These are phyloP conservation scores for Lolium perenne DNA, from an alignment of 176 grass and related monocot species.

Conservation along the genomic window DNA sequence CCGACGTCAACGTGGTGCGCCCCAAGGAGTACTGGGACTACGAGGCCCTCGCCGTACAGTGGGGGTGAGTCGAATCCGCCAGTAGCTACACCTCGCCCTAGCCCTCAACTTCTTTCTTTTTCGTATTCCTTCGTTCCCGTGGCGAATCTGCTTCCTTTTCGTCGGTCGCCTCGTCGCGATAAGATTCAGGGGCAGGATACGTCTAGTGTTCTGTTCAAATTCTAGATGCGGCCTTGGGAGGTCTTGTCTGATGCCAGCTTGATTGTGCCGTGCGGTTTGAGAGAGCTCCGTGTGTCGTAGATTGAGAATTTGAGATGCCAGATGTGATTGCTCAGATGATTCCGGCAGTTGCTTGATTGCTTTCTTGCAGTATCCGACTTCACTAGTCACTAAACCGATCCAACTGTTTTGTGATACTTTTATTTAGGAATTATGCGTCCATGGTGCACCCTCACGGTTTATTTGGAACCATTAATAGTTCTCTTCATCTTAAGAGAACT, in stretches of 20 bases:
- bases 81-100: not conserved
- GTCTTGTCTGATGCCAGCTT: not conserved
- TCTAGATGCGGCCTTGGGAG: not conserved
- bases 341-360: not conserved
- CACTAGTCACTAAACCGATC: not conserved
- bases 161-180: not conserved
- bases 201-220: not conserved
- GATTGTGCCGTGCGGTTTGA: not conserved
- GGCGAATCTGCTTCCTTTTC: not conserved
- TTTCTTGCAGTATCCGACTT: not conserved
- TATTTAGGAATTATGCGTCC: not conserved
- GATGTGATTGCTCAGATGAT: not conserved
- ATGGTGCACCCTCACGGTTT: not conserved
- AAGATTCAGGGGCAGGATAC: not conserved
- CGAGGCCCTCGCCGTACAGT: slow-evolving; percentile 80
- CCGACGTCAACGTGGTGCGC: slow-evolving; percentile 81
- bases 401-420: not conserved
- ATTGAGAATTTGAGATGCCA: not conserved
- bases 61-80: slow-evolving; percentile 55
- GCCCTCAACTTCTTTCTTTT: not conserved
- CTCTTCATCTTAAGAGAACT: not conserved
- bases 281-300: not conserved
- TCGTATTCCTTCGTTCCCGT: not conserved
- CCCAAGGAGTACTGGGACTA: slow-evolving; percentile 97
- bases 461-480: not conserved